Conservation (phyloP, 75 land plant genomes). For the Picea glauca region DNA sequence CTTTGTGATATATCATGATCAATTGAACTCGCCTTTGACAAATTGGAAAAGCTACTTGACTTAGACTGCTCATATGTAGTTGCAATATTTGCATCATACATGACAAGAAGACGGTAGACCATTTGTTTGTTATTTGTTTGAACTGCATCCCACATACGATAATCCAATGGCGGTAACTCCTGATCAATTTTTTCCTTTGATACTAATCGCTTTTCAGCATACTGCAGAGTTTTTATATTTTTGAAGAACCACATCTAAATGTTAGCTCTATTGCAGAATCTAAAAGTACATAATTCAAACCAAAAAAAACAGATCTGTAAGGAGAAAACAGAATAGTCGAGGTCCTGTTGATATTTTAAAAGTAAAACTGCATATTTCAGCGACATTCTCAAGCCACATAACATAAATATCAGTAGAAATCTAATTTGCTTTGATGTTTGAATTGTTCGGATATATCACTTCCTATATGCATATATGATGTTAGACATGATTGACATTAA, state of each 20-base stretch:
- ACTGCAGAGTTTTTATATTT: conserved; percentile 34
- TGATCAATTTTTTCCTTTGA: conserved; percentile 24
- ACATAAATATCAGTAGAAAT: background rate
- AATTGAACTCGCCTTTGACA: conserved; percentile 7
- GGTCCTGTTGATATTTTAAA: background rate
- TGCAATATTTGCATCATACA: conserved; percentile 42
- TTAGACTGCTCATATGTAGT: conserved; percentile 62
- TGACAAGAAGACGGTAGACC: conserved; percentile 63
- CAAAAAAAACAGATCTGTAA: background rate
- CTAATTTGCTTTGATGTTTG: background rate
- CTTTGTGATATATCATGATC: conserved; percentile 16
- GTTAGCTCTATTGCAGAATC: background rate
- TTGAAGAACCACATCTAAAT: background rate
- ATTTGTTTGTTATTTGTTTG: conserved; percentile 45
- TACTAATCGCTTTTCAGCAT: conserved; percentile 67
- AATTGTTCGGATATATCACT: background rate
- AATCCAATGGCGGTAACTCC: conserved; percentile 19
- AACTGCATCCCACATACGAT: conserved; percentile 89
- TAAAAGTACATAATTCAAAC: background rate
- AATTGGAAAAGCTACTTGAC: conserved; percentile 10
- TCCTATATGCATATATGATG: background rate
- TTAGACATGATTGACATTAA: background rate
- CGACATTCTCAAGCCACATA: background rate
- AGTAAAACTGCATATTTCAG: background rate
- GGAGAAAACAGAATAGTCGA: background rate